Evolutionary conservation across 2,329 filamentous ascomycete species (phyloP), one percentile per base, ranked within the genome.

Genomic region (Fusarium kyushuense): DNA sequence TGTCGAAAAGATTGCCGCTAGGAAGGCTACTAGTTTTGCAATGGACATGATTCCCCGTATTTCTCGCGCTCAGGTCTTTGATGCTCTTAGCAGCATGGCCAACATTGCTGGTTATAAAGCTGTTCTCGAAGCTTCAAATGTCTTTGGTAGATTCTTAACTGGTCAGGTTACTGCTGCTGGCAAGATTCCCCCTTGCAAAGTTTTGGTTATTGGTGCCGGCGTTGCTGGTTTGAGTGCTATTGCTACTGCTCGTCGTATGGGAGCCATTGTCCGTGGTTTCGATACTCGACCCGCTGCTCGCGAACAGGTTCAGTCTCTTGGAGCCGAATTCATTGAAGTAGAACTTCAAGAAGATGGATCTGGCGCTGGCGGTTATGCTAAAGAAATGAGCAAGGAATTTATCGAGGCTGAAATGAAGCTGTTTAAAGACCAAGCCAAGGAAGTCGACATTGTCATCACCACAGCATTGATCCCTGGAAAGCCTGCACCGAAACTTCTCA

Each of bases 41-140:
- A 97, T 97, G 93, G 94, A 97, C 76, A 91, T 94, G 89, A 91
- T 97, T 53, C 94, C 94, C 17, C 89, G 94, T 40, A 97, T 97
- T 72, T 96, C 93, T 2, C 88, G 94, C 46, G 93, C 94, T 2
- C 94, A 97, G 76, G 89, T 92, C 1, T 97, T 96, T 73, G 93
- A 97, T 79, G 93, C 93, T 1, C 84, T 97, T 57, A 94, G 92
- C 77, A 96, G 92, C 12, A 97, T 97, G 94, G 93, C 94, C 63
- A 97, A 97, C 73, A 97, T 97, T 80, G 92, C 93, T 23, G 94
- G 94, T 1, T 97, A 97, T 81, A 97, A 96, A 79, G 94, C 93
- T 40, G 92, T 97, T 2, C 82, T 97, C 42, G 93, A 97, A 78
- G 94, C 93, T 2, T 94, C 92, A 16, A 97, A 97, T 78, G 89